Conservation (phyloP, 495 filamentous ascomycete genomes). For the Penicillium canariense region DNA sequence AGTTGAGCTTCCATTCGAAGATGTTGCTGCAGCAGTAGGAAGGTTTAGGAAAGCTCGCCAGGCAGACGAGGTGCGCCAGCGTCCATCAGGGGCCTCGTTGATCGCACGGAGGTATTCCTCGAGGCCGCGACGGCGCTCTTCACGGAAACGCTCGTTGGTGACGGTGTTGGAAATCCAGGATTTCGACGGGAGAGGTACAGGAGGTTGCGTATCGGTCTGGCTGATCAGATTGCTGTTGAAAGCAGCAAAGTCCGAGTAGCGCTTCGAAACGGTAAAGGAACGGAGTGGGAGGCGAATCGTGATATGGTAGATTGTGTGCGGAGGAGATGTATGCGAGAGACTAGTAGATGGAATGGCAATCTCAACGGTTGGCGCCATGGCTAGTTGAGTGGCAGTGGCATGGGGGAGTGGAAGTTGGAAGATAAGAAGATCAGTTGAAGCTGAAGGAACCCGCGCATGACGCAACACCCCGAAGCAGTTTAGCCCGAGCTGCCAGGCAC, state of each 20-base stretch:
- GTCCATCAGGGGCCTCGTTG: slow-evolving; percentile 67
- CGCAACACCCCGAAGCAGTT: slow-evolving; percentile 14
- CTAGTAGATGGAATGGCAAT: slow-evolving; percentile 79
- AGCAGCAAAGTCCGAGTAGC: slow-evolving; percentile 86
- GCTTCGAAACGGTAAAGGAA: slow-evolving; percentile 83
- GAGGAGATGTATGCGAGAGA: slow-evolving; percentile 59
- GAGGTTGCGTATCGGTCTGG: slow-evolving; percentile 60
- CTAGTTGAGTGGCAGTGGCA: slow-evolving; percentile 1
- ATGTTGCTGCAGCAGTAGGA: slow-evolving; percentile 52
- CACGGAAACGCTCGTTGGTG: slow-evolving; percentile 71
- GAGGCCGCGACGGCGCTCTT: slow-evolving; percentile 70
- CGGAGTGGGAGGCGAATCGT: slow-evolving; percentile 82
- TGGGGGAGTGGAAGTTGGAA: background rate
- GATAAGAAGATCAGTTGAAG: background rate
- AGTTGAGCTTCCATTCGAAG: slow-evolving; percentile 36
- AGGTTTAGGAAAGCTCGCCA: slow-evolving; percentile 90
- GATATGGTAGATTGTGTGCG: slow-evolving; percentile 91
- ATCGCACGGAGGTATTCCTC: slow-evolving; percentile 82
- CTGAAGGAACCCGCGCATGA: slow-evolving; percentile 7
- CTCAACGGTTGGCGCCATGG: slow-evolving; percentile 73
- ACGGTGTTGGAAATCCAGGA: slow-evolving; percentile 83
- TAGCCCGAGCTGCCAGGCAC: slow-evolving; percentile 10
- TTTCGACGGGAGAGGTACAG: slow-evolving; percentile 71
- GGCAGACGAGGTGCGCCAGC: slow-evolving; percentile 80
- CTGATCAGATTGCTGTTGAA: slow-evolving; percentile 69